A percentile compares a stretch with the other conserved stretches of the same genome.
Conservation (phyloP, 805 yeast genomes). For the Candida schatavii region DNA sequence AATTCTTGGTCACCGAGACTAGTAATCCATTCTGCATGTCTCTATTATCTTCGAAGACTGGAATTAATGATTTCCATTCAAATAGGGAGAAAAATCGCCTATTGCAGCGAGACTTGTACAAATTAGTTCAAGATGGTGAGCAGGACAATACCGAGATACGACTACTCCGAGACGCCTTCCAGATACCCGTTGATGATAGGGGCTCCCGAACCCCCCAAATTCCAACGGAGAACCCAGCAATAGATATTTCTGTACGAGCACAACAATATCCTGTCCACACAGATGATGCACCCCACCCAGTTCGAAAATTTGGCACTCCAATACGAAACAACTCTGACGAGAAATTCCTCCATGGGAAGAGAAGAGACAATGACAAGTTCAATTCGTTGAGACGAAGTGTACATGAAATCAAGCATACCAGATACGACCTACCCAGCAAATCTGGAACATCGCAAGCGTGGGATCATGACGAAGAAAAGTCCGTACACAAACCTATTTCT, state of each 20-base stretch:
- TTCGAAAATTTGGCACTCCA: conserved; percentile 6
- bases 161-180: conserved; percentile 7
- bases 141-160: conserved; percentile 9
- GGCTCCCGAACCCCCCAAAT: too few relatives aligned
- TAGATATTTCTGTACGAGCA: neutral
- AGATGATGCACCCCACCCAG: neutral
- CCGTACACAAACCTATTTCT: neutral
- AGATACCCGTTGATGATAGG: too few relatives aligned
- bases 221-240: neutral
- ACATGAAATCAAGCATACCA: conserved; percentile 17
- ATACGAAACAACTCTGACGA: conserved; percentile 3
- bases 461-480: neutral
- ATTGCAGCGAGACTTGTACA: conserved; percentile 9
- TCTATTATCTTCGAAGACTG: neutral
- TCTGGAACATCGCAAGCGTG: neutral
- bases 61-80: neutral
- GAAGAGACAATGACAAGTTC: conserved; percentile 8
- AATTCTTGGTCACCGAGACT: too few relatives aligned
- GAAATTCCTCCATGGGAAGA: neutral
- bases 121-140: conserved; percentile 9
- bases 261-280: neutral
- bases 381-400: conserved; percentile 22
- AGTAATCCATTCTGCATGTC: too few relatives aligned
- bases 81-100: conserved; percentile 4
- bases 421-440: conserved; percentile 17